A percentile compares a stretch with the other conserved stretches of the same genome.
Evolutionary conservation across 768 basidiomycete genomes (phyloP).

Genomic region (Auriculariales sp.): DNA sequence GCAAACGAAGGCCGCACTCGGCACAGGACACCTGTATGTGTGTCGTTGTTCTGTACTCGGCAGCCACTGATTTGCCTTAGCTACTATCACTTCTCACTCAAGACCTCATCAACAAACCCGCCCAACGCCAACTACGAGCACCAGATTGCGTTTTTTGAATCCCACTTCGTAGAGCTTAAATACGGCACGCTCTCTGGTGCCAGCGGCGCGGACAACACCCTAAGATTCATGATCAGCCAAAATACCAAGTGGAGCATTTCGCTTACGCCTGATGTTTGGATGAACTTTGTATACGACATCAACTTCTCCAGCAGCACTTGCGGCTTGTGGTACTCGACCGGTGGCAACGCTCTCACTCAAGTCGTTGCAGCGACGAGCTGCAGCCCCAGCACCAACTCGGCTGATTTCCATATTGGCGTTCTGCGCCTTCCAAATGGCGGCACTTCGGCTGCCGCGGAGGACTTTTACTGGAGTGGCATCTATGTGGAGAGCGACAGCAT

Average conservation of each 20-base stretch:
- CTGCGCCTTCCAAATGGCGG: conserved; percentile 36
- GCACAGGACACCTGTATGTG: conserved; percentile 35
- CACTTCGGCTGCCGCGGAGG: conserved; percentile 22
- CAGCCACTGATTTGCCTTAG: background rate
- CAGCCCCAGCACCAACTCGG: conserved; percentile 41
- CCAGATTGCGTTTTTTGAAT: conserved; percentile 29
- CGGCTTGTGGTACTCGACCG: conserved; percentile 44
- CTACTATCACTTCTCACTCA: conserved; percentile 44
- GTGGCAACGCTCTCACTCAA: conserved; percentile 29
- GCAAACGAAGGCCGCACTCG: conserved; percentile 36
- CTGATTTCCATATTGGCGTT: conserved; percentile 47
- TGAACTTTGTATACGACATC: conserved; percentile 55
- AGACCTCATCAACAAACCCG: conserved; percentile 30
- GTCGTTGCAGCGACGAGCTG: conserved; percentile 33
- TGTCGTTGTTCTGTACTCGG: background rate
- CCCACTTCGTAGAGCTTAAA: conserved; percentile 26
- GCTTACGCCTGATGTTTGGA: conserved; percentile 39
- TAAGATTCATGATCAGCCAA: conserved; percentile 37
- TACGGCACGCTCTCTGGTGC: conserved; percentile 28
- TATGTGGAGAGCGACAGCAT: conserved; percentile 45
- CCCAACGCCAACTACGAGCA: conserved; percentile 43
- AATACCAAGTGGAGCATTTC: conserved; percentile 34
- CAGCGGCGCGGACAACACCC: conserved; percentile 24
- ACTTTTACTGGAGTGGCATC: conserved; percentile 47
- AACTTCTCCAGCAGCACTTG: conserved; percentile 40